These are phyloP conservation scores for Akanthomyces muscarius DNA, from an alignment of 2,329 filamentous ascomycete species.

Conservation along the genomic window DNA sequence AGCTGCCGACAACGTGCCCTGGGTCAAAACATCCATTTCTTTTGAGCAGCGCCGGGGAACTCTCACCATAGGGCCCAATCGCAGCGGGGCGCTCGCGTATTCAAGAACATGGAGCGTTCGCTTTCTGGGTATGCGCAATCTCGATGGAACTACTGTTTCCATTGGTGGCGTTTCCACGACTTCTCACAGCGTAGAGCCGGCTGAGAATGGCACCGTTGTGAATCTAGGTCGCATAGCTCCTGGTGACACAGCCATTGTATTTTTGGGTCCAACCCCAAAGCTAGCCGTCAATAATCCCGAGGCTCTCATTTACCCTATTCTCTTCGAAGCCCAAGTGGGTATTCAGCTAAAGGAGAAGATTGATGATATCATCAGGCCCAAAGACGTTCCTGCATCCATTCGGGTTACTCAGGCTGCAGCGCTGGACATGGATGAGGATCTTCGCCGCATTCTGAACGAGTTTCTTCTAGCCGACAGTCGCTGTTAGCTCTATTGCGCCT, in stretches of 20 bases:
- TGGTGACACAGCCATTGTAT: constrained; percentile 11
- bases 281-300: constrained; percentile 19
- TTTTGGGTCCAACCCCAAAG: constrained; percentile 18
- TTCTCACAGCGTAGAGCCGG: not conserved
- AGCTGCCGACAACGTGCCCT: not conserved
- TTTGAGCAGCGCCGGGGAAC: constrained; percentile 18
- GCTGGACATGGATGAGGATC: constrained; percentile 23
- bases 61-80: constrained; percentile 12
- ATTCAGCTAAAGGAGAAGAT: constrained; percentile 22
- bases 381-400: constrained; percentile 10
- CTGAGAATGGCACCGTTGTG: constrained; percentile 15
- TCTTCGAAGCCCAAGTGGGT: constrained; percentile 20
- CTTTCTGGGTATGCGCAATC: constrained; percentile 3
- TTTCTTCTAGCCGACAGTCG: constrained; percentile 21
- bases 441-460: constrained; percentile 21
- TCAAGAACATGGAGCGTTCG: constrained; percentile 17
- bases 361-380: constrained; percentile 16
- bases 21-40: constrained; percentile 13
- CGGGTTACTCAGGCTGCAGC: constrained; percentile 21
- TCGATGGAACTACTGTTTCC: not conserved
- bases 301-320: constrained; percentile 19
- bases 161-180: not conserved
- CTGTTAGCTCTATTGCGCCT: not conserved
- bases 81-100: constrained; percentile 4
- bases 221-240: constrained; percentile 18